Base-by-base conservation (phyloP, 1,284 basidiomycete species). In the Ceratobasidium sp. region DNA sequence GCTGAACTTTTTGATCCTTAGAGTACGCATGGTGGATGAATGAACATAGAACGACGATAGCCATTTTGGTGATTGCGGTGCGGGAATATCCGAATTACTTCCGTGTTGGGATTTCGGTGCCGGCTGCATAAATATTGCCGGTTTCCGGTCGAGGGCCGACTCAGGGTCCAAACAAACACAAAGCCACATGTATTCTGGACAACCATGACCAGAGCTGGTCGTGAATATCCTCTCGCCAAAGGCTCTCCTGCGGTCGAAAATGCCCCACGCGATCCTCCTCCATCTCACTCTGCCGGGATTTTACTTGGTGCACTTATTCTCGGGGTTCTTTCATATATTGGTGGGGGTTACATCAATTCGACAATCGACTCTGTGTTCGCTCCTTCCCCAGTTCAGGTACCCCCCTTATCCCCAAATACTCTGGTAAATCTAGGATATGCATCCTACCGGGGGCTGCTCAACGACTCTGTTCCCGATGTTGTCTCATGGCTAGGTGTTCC, bases 401-500 rank as follows among this genome's bases (percentile, higher is more conserved):
- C 47, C 11, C 21, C 47, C 21, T 16, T 50, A 3, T 11, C 33
- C 5, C 33, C 33, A 36, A 56, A 33, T 14, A 19, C 36, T 6
- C 41, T 71, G n/a, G 73, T 74, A 23, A 70, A 74, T 56, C 69
- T 70, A 16, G 74, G 74, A 11, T 75, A 75, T 56, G 74, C 74
- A 16, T 75, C 74, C 33, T 79, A 87, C 73, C 77, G 78, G 0
- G 86, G 85, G 1, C 82, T 77, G 71, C 79, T 82, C 1, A 81
- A 85, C 71, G 39, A 66, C n/a, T 19, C 62, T 8, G 41, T 44
- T 29, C 62, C 62, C 7, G 50, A 54, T n/a, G 80, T 83, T 2
- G 82, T 85, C 8, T 84, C 84, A 0, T 89, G 84, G 73, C 77
- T 81, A 2, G 82, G 82, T 7, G 74, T 83, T 5, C 82, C 81